These are phyloP conservation scores for Aspergillus avenaceus DNA, from an alignment of 495 filamentous ascomycete genomes.

Conservation along the genomic window DNA sequence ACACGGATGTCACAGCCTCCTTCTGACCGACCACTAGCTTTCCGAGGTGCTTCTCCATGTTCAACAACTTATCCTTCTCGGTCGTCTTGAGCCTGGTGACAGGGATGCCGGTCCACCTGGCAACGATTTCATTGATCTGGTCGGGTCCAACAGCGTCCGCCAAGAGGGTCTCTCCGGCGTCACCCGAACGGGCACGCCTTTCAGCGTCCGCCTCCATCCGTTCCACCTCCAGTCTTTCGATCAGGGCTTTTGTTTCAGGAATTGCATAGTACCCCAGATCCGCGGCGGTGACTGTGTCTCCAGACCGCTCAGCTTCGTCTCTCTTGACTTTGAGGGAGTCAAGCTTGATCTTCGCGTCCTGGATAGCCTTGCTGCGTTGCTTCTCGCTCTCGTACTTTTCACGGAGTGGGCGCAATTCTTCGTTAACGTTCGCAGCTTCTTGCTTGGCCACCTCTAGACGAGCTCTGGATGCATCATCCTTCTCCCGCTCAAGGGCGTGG, in stretches of 20 bases:
- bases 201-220: slow-evolving; percentile 75
- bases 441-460: slow-evolving; percentile 78
- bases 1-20: slow-evolving; percentile 90
- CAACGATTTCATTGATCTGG: slow-evolving; percentile 98
- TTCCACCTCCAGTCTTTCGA: slow-evolving; percentile 74
- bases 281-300: slow-evolving; percentile 76
- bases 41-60: slow-evolving; percentile 84
- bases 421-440: slow-evolving; percentile 85
- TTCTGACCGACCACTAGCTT: slow-evolving; percentile 89
- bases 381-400: slow-evolving; percentile 96
- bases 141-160: slow-evolving; percentile 94
- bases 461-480: slow-evolving; percentile 83
- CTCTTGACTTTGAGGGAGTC: slow-evolving; percentile 83
- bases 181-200: slow-evolving; percentile 52
- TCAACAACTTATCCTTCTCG: slow-evolving; percentile 92
- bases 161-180: slow-evolving; percentile 61
- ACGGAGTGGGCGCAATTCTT: slow-evolving; percentile 85
- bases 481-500: slow-evolving; percentile 86
- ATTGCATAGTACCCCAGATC: slow-evolving; percentile 97
- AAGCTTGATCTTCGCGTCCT: slow-evolving; percentile 94
- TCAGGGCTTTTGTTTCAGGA: slow-evolving; percentile 78
- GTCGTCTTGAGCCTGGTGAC: slow-evolving; percentile 89
- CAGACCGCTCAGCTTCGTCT: slow-evolving; percentile 82
- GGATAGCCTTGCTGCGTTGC: slow-evolving; percentile 79
- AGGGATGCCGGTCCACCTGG: slow-evolving; percentile 93